Evolutionary conservation across 768 basidiomycete genomes (phyloP).

Genomic region (Megacollybia marginata): DNA sequence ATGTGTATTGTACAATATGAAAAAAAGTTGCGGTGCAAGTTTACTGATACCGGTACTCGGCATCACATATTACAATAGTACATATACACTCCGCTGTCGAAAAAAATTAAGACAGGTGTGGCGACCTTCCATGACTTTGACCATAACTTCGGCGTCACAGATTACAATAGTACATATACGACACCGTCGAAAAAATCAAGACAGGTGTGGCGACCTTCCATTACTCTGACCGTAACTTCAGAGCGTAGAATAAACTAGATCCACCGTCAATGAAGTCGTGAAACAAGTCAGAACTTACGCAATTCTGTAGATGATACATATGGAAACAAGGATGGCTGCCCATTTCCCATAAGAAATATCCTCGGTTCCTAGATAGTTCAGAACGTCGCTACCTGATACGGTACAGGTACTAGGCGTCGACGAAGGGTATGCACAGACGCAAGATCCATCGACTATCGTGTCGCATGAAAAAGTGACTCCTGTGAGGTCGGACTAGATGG

Average conservation of each 20-base stretch:
- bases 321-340: slow-evolving; percentile 36
- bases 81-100: no score
- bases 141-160: not conserved
- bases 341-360: slow-evolving; percentile 36
- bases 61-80: no score
- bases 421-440: slow-evolving; percentile 44
- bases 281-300: slow-evolving; percentile 19
- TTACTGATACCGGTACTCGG: no score
- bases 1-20: no score
- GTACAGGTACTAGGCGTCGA: slow-evolving; percentile 36
- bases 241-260: not conserved
- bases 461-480: slow-evolving; percentile 38
- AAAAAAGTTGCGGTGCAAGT: no score
- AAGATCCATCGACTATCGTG: slow-evolving; percentile 15
- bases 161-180: no score
- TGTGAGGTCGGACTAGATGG: slow-evolving; percentile 36
- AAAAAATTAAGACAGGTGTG: no score
- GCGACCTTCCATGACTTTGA: not conserved
- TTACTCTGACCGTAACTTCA: not conserved
- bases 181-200: no score
- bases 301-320: slow-evolving; percentile 37
- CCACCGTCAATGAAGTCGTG: not conserved
- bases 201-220: no score
- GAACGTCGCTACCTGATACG: slow-evolving; percentile 42
- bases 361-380: slow-evolving; percentile 38